A percentile compares a stretch with the other conserved stretches of the same genome.
Evolutionary conservation across 2,329 filamentous ascomycete species (phyloP).

Genomic region (Colletotrichum scovillei): DNA sequence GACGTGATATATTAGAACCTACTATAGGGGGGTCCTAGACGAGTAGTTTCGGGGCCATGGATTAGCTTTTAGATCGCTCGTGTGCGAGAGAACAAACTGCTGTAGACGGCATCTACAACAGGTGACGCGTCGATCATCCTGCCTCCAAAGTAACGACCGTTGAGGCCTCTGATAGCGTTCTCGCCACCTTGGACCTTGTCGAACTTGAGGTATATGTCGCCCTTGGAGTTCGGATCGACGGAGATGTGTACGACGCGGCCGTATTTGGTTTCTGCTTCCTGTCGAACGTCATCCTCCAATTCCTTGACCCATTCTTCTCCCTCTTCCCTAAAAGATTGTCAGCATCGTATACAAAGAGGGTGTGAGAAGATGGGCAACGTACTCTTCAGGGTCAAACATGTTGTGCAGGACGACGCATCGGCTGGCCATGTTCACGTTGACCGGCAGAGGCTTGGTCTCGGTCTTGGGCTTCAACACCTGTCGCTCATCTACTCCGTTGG

Average conservation of each 20-base stretch:
- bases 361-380: constrained; percentile 56
- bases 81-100: constrained; percentile 91
- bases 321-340: constrained; percentile 73
- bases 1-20: background rate
- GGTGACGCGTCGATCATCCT: constrained; percentile 93
- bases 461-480: constrained; percentile 82
- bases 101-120: constrained; percentile 98
- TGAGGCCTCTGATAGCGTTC: constrained; percentile 97
- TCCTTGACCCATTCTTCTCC: constrained; percentile 92
- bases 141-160: constrained; percentile 95
- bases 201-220: constrained; percentile 99
- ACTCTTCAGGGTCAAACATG: constrained; percentile 94
- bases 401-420: constrained; percentile 95
- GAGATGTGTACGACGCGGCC: constrained; percentile 97
- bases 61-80: constrained; percentile 81
- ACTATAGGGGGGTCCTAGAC: constrained; percentile 57
- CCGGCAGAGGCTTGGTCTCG: constrained; percentile 80
- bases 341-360: constrained; percentile 40
- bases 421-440: constrained; percentile 92
- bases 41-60: constrained; percentile 53
- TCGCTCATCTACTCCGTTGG: constrained; percentile 74
- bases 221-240: constrained; percentile 91
- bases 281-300: constrained; percentile 90
- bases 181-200: constrained; percentile 94
- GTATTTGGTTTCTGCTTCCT: constrained; percentile 95